Percentiles rank a stretch among this genome's conserved stretches.
phyloP scores from a whole-genome alignment of 257 asterid species.

The Capsicum pubescens region DNA sequence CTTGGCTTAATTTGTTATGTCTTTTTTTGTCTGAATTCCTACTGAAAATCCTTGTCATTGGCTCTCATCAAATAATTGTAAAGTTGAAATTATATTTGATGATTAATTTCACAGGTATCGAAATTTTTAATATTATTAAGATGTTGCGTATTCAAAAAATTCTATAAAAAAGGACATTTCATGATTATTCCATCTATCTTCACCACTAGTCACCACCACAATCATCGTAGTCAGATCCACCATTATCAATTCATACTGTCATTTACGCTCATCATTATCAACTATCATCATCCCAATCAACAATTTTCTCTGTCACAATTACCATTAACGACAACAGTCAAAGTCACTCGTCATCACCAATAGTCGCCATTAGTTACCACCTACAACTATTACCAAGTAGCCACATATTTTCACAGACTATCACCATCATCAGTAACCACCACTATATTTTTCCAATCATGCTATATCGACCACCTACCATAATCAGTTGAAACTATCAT shows the following conservation, averaged over 20 bases:
- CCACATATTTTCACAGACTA: too few relatives aligned
- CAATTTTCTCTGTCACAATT: too few relatives aligned
- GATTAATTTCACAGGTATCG: not conserved
- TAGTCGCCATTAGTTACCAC: too few relatives aligned
- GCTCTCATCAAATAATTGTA: constrained; percentile 14
- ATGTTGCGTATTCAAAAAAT: not conserved
- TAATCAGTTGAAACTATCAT: too few relatives aligned
- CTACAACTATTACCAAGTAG: too few relatives aligned
- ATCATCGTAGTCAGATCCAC: not conserved
- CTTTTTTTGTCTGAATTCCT: not conserved
- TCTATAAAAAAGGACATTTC: not conserved
- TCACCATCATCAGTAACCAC: too few relatives aligned
- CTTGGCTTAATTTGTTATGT: not conserved
- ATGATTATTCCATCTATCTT: not conserved
- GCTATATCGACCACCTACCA: too few relatives aligned
- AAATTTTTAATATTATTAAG: not conserved
- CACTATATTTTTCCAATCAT: too few relatives aligned
- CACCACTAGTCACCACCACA: not conserved
- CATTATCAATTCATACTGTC: not conserved
- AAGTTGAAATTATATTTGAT: constrained; percentile 10
- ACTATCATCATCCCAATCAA: not conserved
- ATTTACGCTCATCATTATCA: not conserved
- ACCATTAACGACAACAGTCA: too few relatives aligned
- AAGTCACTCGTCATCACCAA: too few relatives aligned
- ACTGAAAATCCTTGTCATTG: not conserved